A percentile compares a stretch with the other conserved stretches of the same genome.
Conservation (phyloP, 306 rosid genomes). For the Casuarina cunninghamiana region DNA sequence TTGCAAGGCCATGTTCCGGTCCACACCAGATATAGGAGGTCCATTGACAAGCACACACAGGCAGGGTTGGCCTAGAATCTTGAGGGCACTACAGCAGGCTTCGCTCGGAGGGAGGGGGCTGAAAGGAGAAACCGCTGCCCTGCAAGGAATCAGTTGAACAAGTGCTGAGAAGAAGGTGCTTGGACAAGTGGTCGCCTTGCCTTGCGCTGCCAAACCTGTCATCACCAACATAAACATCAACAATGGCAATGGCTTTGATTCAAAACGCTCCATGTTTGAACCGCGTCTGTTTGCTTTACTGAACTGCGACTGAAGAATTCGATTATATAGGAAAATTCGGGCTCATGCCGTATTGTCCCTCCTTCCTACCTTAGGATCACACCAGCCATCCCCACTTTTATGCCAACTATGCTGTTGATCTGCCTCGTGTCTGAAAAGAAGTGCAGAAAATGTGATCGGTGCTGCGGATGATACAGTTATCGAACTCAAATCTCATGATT, state of each 20-base stretch:
- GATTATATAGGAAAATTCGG: slow-evolving; percentile 33
- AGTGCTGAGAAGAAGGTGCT: slow-evolving; percentile 78
- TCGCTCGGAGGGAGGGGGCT: slow-evolving; percentile 70
- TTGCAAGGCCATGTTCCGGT: slow-evolving; percentile 74
- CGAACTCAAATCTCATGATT: slow-evolving; percentile 43
- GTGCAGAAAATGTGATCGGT: slow-evolving; percentile 16
- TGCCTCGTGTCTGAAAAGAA: slow-evolving; percentile 1
- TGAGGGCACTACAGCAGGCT: slow-evolving; percentile 75
- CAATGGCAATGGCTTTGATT: slow-evolving; percentile 25
- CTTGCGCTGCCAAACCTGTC: slow-evolving; percentile 38
- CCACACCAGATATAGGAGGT: slow-evolving; percentile 80
- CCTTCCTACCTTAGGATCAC: slow-evolving; percentile 54
- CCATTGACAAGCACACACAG: slow-evolving; percentile 74
- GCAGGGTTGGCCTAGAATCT: slow-evolving; percentile 72
- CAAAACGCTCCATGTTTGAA: slow-evolving; percentile 35
- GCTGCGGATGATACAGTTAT: slow-evolving; percentile 34
- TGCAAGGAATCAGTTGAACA: slow-evolving; percentile 84
- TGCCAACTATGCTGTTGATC: slow-evolving; percentile 11
- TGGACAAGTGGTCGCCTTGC: slow-evolving; percentile 44
- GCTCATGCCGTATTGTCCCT: slow-evolving; percentile 29
- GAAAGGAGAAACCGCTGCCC: slow-evolving; percentile 75
- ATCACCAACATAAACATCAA: slow-evolving; percentile 29
- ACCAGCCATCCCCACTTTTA: slow-evolving; percentile 33
- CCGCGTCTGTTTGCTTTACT: slow-evolving; percentile 1
- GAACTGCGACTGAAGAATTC: neutral